Base-by-base conservation (phyloP, 106 monocot genomes). In the Phalaenopsis aphrodite region DNA sequence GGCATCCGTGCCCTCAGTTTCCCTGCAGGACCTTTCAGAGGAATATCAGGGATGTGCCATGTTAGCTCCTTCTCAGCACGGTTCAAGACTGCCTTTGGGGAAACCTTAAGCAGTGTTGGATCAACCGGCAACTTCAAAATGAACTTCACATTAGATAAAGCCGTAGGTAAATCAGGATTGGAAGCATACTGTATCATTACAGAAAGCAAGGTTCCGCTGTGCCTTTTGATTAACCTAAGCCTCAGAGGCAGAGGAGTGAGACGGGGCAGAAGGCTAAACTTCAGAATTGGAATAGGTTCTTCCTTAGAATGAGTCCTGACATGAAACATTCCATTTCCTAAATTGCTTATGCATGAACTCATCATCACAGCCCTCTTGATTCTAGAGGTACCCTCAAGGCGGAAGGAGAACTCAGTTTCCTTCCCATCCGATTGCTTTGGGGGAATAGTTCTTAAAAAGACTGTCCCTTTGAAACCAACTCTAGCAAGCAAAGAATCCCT, bases 111-210 rank as follows among this genome's bases (percentile, higher is more conserved):
- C 72, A 98, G 75, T 10, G 94, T 88, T 2, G 98, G 98, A 52
- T 98, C 94, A 61, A 92, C 90, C 0, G 98, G 94, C 14, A 98
- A 83, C 87, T 98, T 98, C 78, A 98, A 77, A 77, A 89, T 85
- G 85, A 98, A 98, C 15, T 88, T 93, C 42, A 94, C 92, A 75
- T 94, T 88, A 66, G 56, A 88, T 72, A 98, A 72, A 5, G 94
- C 91, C 39, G 79, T 46, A 15, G 85, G 82, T 55, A 98, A 85
- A 39, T 72, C 84, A 1, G 98, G 94, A 74, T 98, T 98, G 1
- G 92, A 87, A 1, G 88, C 88, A 79, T 93, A 98, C 42, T 94
- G 98, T 56, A 98, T 98, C 98, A 98, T 98, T 38, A 91, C 92
- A 6, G 94, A 89, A 21, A 98, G 88, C 56, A 98, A 79, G 8